A percentile compares a stretch with the other conserved stretches of the same genome.
These are phyloP conservation scores for Trametes cubensis DNA, from an alignment of 768 basidiomycete species.

Conservation along the genomic window DNA sequence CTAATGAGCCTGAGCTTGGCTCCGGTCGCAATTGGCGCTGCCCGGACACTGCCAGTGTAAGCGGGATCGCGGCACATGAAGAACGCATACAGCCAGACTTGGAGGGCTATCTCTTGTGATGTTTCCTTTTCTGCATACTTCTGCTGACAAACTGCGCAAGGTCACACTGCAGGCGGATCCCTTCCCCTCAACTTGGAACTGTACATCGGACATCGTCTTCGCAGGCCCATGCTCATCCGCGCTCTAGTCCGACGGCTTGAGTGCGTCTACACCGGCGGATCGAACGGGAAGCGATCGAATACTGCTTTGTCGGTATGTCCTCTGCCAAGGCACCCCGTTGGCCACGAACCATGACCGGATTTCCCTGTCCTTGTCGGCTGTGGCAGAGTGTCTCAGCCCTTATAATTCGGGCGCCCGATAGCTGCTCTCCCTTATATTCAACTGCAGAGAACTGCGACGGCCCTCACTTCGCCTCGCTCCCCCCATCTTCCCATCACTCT, in stretches of 20 bases:
- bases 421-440: slow-evolving; percentile 10
- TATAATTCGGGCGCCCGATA: slow-evolving; percentile 12
- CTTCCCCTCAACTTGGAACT: slow-evolving; percentile 3
- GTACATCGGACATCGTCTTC: not conserved
- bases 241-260: not conserved
- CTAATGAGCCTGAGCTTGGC: not conserved
- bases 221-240: not conserved
- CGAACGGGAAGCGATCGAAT: not conserved
- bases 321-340: not conserved
- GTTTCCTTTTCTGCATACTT: not conserved
- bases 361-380: slow-evolving; percentile 4
- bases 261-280: not conserved
- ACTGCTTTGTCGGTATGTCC: slow-evolving; percentile 11
- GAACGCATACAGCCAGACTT: not conserved
- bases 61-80: slow-evolving; percentile 2
- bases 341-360: slow-evolving; percentile 12
- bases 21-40: not conserved
- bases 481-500: not conserved
- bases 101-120: not conserved
- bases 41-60: not conserved
- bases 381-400: slow-evolving; percentile 5
- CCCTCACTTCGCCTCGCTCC: not conserved
- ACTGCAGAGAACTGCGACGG: not conserved
- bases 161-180: not conserved
- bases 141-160: slow-evolving; percentile 10